phyloP scores from a whole-genome alignment of 176 grass and related monocot species.

The Lolium rigidum region DNA sequence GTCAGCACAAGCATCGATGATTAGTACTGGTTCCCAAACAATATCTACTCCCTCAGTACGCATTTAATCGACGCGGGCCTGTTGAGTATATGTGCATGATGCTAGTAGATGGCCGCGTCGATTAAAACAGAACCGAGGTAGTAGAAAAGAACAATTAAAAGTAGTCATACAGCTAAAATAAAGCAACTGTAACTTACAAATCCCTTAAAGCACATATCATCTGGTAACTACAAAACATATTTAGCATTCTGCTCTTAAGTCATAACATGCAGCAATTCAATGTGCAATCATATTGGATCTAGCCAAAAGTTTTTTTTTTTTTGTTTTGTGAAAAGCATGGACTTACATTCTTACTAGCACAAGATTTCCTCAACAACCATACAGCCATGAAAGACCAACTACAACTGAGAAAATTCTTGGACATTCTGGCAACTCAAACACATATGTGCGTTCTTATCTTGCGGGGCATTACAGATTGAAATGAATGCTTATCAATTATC shows the following conservation, averaged over 20 bases:
- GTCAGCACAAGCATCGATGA: constrained; percentile 30
- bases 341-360: not conserved
- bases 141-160: not conserved
- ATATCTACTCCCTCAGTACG: not conserved
- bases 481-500: not conserved
- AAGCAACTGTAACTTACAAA: not conserved
- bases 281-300: not conserved
- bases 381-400: not conserved
- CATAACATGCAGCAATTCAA: not conserved
- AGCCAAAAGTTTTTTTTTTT: not conserved
- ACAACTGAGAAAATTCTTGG: not conserved
- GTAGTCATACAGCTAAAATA: not conserved
- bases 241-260: not conserved
- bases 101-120: too few relatives aligned
- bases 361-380: not conserved
- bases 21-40: not conserved
- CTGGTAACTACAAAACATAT: not conserved
- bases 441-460: too few relatives aligned
- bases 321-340: not conserved
- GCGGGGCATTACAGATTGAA: not conserved
- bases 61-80: too few relatives aligned
- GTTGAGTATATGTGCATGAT: too few relatives aligned
- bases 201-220: not conserved
- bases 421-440: not conserved
- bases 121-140: too few relatives aligned